phyloP scores from a whole-genome alignment of 371 early-diverging fungal genomes.

The Batrachochytrium dendrobatidis region DNA sequence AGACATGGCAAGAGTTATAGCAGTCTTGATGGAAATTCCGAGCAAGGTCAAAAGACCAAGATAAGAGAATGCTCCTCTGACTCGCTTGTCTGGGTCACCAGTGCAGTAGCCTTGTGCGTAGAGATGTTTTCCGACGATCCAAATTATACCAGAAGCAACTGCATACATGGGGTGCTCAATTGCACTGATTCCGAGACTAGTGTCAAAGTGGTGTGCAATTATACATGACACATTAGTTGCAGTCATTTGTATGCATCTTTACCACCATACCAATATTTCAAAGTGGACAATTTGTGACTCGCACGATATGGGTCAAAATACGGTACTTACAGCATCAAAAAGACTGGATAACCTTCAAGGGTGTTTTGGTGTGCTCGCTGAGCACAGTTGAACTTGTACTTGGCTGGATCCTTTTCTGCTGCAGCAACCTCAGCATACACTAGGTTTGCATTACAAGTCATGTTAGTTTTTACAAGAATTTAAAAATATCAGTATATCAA shows the following conservation, averaged over 20 bases:
- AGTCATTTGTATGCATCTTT: conserved; percentile 23
- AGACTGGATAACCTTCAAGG: conserved; percentile 27
- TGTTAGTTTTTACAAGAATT: no score
- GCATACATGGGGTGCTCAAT: neutral
- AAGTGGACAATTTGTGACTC: neutral
- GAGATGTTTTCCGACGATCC: neutral
- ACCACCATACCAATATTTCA: conserved; percentile 18
- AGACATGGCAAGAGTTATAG: neutral
- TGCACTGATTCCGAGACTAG: neutral
- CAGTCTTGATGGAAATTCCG: conserved; percentile 21
- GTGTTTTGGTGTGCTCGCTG: conserved; percentile 65
- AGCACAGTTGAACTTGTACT: conserved; percentile 51
- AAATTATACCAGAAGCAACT: neutral
- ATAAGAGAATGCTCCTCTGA: conserved; percentile 34
- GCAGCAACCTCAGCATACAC: neutral
- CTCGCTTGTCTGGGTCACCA: conserved; percentile 51
- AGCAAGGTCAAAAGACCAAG: conserved; percentile 40
- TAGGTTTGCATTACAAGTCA: no score
- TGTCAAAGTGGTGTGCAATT: conserved; percentile 29
- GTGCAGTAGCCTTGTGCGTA: conserved; percentile 40
- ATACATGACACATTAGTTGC: neutral
- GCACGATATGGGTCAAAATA: conserved; percentile 18
- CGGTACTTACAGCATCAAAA: conserved; percentile 30
- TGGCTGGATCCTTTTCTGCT: conserved; percentile 32
- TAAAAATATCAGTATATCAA: neutral